Conservation (phyloP, 345 rosid genomes). For the Kandelia obovata region DNA sequence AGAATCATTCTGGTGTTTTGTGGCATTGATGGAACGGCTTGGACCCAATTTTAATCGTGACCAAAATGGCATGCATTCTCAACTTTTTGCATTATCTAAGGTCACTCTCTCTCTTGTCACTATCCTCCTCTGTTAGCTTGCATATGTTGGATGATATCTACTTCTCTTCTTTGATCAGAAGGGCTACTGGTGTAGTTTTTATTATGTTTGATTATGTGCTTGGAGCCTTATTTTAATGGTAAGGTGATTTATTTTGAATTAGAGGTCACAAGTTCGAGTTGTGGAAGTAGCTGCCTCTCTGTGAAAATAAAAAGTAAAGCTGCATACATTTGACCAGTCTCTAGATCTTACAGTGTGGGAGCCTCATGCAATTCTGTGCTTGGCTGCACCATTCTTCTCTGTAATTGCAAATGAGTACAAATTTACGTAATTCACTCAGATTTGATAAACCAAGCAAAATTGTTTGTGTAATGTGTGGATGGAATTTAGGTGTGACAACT, state of each 20-base stretch:
- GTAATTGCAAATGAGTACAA: not conserved
- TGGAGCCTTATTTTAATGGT: no score
- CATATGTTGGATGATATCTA: not conserved
- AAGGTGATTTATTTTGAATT: no score
- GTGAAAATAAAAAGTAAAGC: no score
- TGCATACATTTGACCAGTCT: no score
- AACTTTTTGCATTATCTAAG: slow-evolving; percentile 94
- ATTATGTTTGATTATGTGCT: no score
- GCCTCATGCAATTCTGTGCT: no score
- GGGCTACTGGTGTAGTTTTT: not conserved
- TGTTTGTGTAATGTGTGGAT: not conserved
- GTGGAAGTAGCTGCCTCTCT: no score
- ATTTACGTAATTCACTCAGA: not conserved
- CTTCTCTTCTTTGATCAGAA: not conserved
- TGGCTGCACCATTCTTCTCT: not conserved
- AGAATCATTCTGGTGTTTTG: slow-evolving; percentile 97
- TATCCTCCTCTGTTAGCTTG: not conserved
- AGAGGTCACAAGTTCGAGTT: no score
- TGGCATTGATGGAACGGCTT: slow-evolving; percentile 89
- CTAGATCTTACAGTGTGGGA: no score
- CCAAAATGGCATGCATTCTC: slow-evolving; percentile 97
- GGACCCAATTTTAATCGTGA: slow-evolving; percentile 98
- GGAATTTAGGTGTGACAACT: slow-evolving; percentile 4
- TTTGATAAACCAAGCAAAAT: not conserved
- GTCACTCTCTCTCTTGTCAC: slow-evolving; percentile 31